Base-by-base conservation (phyloP, 306 rosid species). In the Cucumis melo region DNA sequence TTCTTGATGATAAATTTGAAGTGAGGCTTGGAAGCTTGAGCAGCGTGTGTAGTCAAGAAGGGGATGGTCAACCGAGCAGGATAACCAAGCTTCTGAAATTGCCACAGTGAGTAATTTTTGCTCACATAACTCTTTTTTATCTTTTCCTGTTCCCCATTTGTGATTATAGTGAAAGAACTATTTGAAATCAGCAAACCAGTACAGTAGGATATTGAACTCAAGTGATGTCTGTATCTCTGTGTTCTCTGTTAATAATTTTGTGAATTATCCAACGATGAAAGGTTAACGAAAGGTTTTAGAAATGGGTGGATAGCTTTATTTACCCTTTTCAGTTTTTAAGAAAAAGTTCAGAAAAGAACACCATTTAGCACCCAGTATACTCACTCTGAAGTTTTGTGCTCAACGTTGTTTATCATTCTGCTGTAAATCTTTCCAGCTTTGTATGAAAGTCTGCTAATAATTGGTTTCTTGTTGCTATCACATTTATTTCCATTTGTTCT, bases 1-100 rank as follows among this genome's bases (percentile, higher is more conserved):
- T 92, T 75, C 96, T 94, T 53, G 99, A 94, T 76, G 97, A 94
- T 80, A 94, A 90, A 84, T 94, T 90, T 76, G 99, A 94, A 87
- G 99, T 92, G 75, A 88, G 96, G 78, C 70, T 94, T 60, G 99
- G 99, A 80, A 92, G 99, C 87, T 80, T 94, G 81, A 92, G 91
- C 56, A 93, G 89, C 80, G 80, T 85, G 53, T 84, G 93, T 75
- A 78, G 74, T 78, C 98, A 91, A 83, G 97, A 88, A 90, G 99
- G 95, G 24, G 99, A 89, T 80, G 57, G 80, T 77, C 95, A 92
- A 84, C 99, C 88, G 81, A 92, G 88, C 88, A 89, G 86, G 81
- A 87, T 89, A 72, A 83, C 92, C 27, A 83, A 91, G 82, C 85
- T 94, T 83, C 87, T 92, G 77, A 86, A 89, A 24, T 86, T 88